Conservation (phyloP, 306 rosid species). For the Malus sieversii region DNA sequence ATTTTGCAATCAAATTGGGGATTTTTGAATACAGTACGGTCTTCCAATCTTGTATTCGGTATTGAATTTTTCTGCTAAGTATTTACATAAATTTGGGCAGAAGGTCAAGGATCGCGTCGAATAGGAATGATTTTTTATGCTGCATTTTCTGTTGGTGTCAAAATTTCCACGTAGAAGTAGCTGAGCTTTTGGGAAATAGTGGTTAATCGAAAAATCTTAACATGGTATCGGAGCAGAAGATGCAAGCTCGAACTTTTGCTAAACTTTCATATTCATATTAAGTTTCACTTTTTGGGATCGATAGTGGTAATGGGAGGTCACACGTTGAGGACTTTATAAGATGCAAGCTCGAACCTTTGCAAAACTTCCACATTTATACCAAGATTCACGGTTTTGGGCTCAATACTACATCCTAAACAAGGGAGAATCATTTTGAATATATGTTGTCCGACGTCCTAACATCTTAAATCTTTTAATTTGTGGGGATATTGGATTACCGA, state of each 20-base stretch:
- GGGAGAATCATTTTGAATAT: background rate
- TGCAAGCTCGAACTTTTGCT: background rate
- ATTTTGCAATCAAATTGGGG: background rate
- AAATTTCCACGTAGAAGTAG: background rate
- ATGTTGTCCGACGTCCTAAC: background rate
- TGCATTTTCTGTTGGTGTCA: background rate
- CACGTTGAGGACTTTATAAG: background rate
- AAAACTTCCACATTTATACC: background rate
- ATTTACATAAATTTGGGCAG: background rate
- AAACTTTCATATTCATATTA: background rate
- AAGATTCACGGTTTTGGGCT: background rate
- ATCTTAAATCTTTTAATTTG: background rate
- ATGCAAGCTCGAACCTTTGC: background rate
- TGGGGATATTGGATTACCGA: background rate
- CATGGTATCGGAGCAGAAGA: background rate
- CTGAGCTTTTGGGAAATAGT: background rate
- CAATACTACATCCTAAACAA: background rate
- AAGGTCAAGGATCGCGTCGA: background rate
- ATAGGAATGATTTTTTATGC: background rate
- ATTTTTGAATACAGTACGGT: background rate
- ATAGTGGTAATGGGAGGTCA: background rate
- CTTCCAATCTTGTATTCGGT: no score
- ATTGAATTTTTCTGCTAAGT: background rate
- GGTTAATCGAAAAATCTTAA: background rate
- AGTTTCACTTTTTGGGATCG: background rate